Base-by-base conservation (phyloP, 2,329 filamentous ascomycete species). In the Penicillium sp. region DNA sequence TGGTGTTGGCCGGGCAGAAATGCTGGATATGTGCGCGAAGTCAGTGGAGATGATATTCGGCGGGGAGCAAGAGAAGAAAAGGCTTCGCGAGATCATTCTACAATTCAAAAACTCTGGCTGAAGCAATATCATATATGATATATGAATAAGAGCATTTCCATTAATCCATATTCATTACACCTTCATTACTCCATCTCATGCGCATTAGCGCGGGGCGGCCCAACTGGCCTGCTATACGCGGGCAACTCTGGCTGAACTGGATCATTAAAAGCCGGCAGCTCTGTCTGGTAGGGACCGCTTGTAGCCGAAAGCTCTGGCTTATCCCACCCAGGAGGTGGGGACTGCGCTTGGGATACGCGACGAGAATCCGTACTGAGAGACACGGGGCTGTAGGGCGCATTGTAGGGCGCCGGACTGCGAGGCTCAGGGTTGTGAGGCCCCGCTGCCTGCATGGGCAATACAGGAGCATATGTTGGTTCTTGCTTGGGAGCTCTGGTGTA, bases 41-140 rank as follows among this genome's bases (percentile, higher is more conserved):
- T 83, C 83, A 0, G 82, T 90, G 4, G 81, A 86, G 18, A 81
- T 83, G 2, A 90, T 91, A 31, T 94, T 95, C 66, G 85, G 83
- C 0, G 83, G 82, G 0, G 79, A 87, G 2, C 75, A 80, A 14
- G 88, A 92, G 67, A 89, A 74, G 52, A 35, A 63, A n/a, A 68
- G 71, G 41, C 43, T 77, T 18, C 35, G 31, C 18, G 33, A 44
- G 22, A 62, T 62, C 19, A 13, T 55, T 24, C 11, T 19, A 18
- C n/a, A 18, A 18, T 39, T 53, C 39, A 18, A 24, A n/a, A n/a
- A n/a, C 10, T 5, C 10, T 11, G 4, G 16, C 13, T 46, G 24
- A 46, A 46, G 24, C 22, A 9, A 9, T 46, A 46, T 24, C 24
- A n/a, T 10, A n/a, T 10, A 22, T 22, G 13, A n/a, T 10, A n/a